phyloP scores from a whole-genome alignment of 768 basidiomycete genomes.

The Russula abietina region DNA sequence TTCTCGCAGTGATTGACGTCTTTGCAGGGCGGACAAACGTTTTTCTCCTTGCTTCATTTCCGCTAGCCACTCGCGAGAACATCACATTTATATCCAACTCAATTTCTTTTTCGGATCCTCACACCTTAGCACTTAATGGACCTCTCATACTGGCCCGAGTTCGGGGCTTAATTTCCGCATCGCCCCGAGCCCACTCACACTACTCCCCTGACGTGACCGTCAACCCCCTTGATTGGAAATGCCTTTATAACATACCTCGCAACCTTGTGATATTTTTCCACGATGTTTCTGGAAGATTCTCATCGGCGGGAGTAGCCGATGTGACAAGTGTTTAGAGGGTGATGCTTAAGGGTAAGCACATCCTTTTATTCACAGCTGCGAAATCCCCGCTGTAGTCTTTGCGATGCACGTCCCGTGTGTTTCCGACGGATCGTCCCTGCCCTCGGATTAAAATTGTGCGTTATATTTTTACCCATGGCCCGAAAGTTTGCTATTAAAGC shows the following conservation, averaged over 20 bases:
- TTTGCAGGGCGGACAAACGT: slow-evolving; percentile 8
- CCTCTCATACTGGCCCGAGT: slow-evolving; percentile 7
- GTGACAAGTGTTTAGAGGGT: slow-evolving; percentile 17
- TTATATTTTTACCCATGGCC: background rate
- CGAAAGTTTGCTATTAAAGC: background rate
- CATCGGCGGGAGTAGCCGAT: slow-evolving; percentile 14
- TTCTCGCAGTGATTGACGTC: slow-evolving; percentile 7
- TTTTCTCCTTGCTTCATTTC: slow-evolving; percentile 17
- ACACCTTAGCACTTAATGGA: slow-evolving; percentile 6
- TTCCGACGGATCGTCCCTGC: background rate
- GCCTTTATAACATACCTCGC: slow-evolving; percentile 1
- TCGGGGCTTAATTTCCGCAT: slow-evolving; percentile 19
- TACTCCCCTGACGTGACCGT: slow-evolving; percentile 5
- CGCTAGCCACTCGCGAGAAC: slow-evolving; percentile 17
- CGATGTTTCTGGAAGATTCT: slow-evolving; percentile 11
- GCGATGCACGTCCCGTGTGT: background rate
- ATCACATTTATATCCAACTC: slow-evolving; percentile 20
- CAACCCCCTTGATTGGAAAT: background rate
- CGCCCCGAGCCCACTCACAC: background rate
- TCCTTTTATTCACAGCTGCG: slow-evolving; percentile 10
- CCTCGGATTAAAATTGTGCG: background rate
- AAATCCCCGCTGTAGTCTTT: background rate
- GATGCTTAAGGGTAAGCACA: slow-evolving; percentile 8
- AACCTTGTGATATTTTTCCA: slow-evolving; percentile 12
- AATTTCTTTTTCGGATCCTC: slow-evolving; percentile 9